Evolutionary conservation across 306 rosid species (phyloP), one percentile per base, ranked within the genome.

Genomic region (Quercus mongolica): DNA sequence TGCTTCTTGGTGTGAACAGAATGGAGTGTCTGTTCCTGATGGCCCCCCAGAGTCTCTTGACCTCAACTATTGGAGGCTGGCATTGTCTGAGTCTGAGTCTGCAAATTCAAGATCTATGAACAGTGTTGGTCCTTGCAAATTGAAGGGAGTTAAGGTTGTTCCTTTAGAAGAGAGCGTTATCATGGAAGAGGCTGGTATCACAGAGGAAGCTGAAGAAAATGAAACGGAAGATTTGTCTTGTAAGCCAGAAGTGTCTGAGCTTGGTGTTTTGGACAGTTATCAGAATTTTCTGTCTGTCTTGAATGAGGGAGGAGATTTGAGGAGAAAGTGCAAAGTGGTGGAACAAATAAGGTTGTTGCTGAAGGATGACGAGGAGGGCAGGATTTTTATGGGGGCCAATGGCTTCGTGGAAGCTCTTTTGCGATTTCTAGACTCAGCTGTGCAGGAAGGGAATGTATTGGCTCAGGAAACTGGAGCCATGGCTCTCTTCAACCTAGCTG

Each of bases 401-500:
- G 99, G 99, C 71, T 95, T 92, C 82, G 90, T 90, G 64, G 97
- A 92, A 76, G 96, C 97, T 74, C 96, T 95, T 74, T 1, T 90
- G 75, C 79, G 77, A 79, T 95, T 90, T 87, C 83, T 95, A 54
- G 76, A 78, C 76, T 87, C 89, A 61, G 94, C 99, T 82, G 59
- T 91, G 75, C 79, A 46, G 69, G 94, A 90, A 87, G 92, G 86
- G 57, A 57, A 85, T 77, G 80, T 9, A 65, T 75, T 51, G 58
- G 92, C 97, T 85, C 94, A 85, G 72, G 99, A 95, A 91, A 95
- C 86, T 84, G 97, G 97, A 78, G 97, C 99, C 63, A 92, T 95
- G 98, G 99, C 99, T 75, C 86, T 95, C 76, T 95, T 95, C 92
- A 95, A 95, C 87, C 91, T 95, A 56, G 97, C 98, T 69, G 98